Base-by-base conservation (phyloP, 2,329 filamentous ascomycete species). In the Madurella fahalii region DNA sequence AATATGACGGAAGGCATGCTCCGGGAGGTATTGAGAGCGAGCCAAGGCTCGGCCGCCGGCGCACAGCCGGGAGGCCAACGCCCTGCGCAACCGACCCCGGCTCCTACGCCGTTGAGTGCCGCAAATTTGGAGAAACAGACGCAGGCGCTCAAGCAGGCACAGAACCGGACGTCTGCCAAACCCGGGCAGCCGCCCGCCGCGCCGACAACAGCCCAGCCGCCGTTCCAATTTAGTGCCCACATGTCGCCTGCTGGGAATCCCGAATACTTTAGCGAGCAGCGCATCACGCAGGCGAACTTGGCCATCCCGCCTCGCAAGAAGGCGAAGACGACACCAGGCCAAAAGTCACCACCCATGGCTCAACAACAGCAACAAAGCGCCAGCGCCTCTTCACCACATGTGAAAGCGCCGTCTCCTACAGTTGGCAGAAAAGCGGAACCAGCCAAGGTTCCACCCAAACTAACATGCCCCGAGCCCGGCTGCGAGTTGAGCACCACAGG, bases 231-330 rank as follows among this genome's bases (percentile, higher is more conserved):
- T 53, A 77, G 77, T 12, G 77, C 74, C 16, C 57, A 61, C 34
- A 70, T 74, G 9, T 84, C 83, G 5, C 83, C 83, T 32, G 79
- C 83, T 58, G 83, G 82, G 12, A 78, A 80, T 53, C 83, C 83
- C 2, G 74, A 72, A 7, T 84, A 83, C 58, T 76, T 78, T 44
- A 73, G 69, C 65, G 78, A 75, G 65, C 72, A 77, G 2, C 72
- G 76, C 48, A 68, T 84, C 32, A 80, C 81, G 37, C 72, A 74
- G 51, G 74, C 77, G 0, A 78, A 80, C 50, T 70, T 86, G 39
- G 76, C 80, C 49, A 69, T 84, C 18, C 83, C 83, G 5, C 71
- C 65, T 4, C 70, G 75, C 13, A 84, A 85, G 68, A 83, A 79
- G 71, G 65, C 71, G 39, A 85, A 80, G 71, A 74, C 74, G 1